Conservation (phyloP, 768 basidiomycete species). For the Naganishia antarctica region DNA sequence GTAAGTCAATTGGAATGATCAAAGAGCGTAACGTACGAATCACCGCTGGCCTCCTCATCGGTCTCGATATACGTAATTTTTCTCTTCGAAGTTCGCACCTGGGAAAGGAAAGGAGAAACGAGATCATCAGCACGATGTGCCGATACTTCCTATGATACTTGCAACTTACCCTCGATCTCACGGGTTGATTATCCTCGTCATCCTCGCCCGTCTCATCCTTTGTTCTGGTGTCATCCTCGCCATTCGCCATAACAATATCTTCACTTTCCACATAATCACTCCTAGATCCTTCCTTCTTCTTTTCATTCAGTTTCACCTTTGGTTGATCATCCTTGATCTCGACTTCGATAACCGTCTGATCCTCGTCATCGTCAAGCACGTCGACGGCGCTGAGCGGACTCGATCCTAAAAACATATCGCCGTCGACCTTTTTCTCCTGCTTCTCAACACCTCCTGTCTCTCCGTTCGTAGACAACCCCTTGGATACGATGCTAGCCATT, state of each 20-base stretch:
- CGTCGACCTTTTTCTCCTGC: constrained; percentile 1
- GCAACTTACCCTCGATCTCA: constrained; percentile 32
- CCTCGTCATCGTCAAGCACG: background rate
- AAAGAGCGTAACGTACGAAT: constrained; percentile 4
- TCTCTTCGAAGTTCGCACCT: constrained; percentile 35
- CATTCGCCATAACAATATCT: constrained; percentile 32
- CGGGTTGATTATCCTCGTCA: constrained; percentile 34
- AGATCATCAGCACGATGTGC: background rate
- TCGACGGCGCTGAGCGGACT: constrained; percentile 1
- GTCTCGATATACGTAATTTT: constrained; percentile 42
- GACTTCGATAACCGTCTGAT: background rate
- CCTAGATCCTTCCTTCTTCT: too few species aligned
- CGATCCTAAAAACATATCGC: constrained; percentile 1
- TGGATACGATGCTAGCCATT: too few species aligned
- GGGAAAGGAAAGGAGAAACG: background rate
- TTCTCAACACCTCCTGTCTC: background rate
- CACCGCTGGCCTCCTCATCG: constrained; percentile 14
- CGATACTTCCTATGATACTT: background rate
- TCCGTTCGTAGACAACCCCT: background rate
- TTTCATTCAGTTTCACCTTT: background rate
- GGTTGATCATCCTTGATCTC: background rate
- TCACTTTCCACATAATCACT: background rate
- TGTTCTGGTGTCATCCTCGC: background rate
- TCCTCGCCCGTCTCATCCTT: constrained; percentile 23
- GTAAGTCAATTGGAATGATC: too few species aligned